A percentile compares a stretch with the other conserved stretches of the same genome.
Evolutionary conservation across 257 asterid genomes (phyloP).

Genomic region (Solanum pimpinellifolium): DNA sequence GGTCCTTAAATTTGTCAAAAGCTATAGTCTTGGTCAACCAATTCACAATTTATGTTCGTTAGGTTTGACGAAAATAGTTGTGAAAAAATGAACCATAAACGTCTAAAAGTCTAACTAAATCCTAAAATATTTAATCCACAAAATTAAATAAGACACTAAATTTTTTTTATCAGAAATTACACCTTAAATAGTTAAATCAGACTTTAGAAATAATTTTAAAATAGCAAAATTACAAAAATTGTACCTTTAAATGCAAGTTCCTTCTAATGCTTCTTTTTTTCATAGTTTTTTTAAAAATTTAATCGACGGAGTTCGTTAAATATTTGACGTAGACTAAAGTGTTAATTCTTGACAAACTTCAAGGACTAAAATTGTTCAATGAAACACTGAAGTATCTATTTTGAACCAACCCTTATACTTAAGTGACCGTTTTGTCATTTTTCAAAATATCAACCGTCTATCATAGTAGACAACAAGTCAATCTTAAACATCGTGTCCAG

Average conservation of each 20-base stretch:
- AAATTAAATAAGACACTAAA: neutral
- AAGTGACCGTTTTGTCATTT: neutral
- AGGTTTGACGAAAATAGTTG: neutral
- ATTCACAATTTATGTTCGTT: neutral
- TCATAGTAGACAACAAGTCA: neutral
- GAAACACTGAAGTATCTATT: neutral
- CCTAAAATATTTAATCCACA: neutral
- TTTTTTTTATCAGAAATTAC: neutral
- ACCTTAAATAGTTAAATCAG: neutral
- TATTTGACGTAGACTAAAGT: neutral
- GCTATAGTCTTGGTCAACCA: neutral
- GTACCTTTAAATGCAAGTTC: too few relatives aligned
- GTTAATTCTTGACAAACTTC: neutral
- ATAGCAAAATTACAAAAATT: too few relatives aligned
- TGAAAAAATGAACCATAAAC: neutral
- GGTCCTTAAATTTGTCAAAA: neutral
- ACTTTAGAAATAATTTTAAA: neutral
- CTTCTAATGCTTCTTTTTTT: too few relatives aligned
- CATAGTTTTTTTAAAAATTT: too few relatives aligned
- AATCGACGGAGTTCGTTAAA: too few relatives aligned
- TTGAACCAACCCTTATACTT: neutral
- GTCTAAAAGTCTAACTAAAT: neutral
- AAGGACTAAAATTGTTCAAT: neutral
- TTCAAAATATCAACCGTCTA: neutral
- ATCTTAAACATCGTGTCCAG: rapidly evolving